Evolutionary conservation across 352 stramenopile species (phyloP).

Genomic region (Halophytophthora batemanensis): DNA sequence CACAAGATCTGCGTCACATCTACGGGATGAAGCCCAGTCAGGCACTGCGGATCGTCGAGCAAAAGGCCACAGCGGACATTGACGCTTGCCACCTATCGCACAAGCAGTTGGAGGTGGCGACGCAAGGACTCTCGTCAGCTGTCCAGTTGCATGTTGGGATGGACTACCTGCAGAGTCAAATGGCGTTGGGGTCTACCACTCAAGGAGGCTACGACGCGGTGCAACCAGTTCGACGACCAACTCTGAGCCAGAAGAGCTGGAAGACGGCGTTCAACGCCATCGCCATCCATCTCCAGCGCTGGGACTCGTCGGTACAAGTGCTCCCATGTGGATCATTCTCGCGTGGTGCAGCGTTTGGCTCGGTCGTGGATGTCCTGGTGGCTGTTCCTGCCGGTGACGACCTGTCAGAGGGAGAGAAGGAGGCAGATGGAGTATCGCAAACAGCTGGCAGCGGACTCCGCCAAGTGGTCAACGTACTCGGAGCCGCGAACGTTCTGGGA

Average conservation of each 20-base stretch:
- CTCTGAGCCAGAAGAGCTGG: slow-evolving; percentile 55
- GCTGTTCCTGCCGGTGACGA: slow-evolving; percentile 18
- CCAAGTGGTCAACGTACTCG: slow-evolving; percentile 37
- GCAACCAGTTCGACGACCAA: slow-evolving; percentile 22
- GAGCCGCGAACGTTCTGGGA: slow-evolving; percentile 27
- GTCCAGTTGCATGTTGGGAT: slow-evolving; percentile 34
- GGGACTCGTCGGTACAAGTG: slow-evolving; percentile 43
- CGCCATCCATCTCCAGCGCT: slow-evolving; percentile 56
- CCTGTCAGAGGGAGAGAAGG: too few species aligned
- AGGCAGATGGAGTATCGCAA: too few species aligned
- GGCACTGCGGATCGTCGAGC: slow-evolving; percentile 27
- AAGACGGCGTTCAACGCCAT: slow-evolving; percentile 68
- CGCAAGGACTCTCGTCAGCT: slow-evolving; percentile 21
- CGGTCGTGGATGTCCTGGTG: slow-evolving; percentile 70
- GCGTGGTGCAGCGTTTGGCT: slow-evolving; percentile 63
- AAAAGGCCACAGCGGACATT: slow-evolving; percentile 5
- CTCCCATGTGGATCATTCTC: slow-evolving; percentile 74
- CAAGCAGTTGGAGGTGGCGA: slow-evolving; percentile 20
- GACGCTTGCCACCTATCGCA: slow-evolving; percentile 13
- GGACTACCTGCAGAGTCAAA: slow-evolving; percentile 24
- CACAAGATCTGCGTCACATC: slow-evolving; percentile 39
- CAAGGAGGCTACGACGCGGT: not conserved
- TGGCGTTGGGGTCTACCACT: not conserved
- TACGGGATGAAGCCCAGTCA: slow-evolving; percentile 50
- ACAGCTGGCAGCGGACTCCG: slow-evolving; percentile 17